Conservation (phyloP, 345 rosid species). For the Ceriops zippeliana region DNA sequence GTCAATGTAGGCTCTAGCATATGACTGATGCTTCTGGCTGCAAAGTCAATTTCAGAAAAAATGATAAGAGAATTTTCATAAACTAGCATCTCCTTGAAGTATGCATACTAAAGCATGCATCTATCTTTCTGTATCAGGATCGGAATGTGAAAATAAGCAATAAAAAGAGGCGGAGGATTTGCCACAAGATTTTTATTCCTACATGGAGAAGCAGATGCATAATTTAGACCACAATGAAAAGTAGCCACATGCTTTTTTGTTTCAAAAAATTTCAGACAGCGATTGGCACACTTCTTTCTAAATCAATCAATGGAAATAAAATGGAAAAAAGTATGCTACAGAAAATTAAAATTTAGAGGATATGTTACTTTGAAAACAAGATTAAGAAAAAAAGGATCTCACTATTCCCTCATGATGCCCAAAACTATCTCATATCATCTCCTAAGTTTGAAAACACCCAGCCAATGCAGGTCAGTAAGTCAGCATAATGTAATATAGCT, state of each 20-base stretch:
- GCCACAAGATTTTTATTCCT: neutral
- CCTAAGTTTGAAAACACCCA: neutral
- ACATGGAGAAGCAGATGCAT: neutral
- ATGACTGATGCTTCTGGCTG: slow-evolving; percentile 59
- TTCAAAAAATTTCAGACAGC: no score
- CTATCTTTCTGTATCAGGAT: neutral
- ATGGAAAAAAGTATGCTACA: neutral
- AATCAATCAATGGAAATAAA: no score
- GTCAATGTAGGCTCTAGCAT: slow-evolving; percentile 63
- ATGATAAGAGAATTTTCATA: neutral
- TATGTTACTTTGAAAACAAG: neutral
- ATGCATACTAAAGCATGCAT: neutral
- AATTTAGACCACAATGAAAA: neutral
- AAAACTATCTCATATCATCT: neutral
- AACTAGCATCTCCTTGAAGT: neutral
- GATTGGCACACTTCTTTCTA: no score
- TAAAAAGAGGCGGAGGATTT: neutral
- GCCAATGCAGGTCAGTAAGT: no score
- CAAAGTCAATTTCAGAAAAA: slow-evolving; percentile 16
- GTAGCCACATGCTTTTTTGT: no score
- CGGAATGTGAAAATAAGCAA: neutral
- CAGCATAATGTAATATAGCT: neutral
- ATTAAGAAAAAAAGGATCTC: neutral
- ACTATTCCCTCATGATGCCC: no score
- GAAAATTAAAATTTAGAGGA: neutral